phyloP scores from a whole-genome alignment of 371 early-diverging fungal genomes.

The Circinella umbellata region DNA sequence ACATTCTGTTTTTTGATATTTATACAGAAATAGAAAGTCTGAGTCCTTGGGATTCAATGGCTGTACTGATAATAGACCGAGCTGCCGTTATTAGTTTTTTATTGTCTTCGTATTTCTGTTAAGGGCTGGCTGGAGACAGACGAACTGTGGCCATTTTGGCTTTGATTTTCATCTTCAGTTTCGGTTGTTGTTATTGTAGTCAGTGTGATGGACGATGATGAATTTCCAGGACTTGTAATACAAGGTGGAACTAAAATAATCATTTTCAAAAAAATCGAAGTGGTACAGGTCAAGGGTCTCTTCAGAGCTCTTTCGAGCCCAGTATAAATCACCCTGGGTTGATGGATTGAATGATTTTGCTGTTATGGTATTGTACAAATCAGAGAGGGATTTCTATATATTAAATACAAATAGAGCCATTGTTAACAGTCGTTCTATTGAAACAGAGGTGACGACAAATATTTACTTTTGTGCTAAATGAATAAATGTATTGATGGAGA shows the following conservation, averaged over 20 bases:
- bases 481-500: slow-evolving; percentile 1
- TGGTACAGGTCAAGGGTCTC: not conserved
- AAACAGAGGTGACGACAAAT: not conserved
- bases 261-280: not conserved
- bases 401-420: not conserved
- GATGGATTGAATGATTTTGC: not conserved
- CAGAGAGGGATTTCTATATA: not conserved
- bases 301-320: slow-evolving; percentile 8
- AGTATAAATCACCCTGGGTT: slow-evolving; percentile 1
- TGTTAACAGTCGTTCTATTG: not conserved
- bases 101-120: not conserved
- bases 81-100: not conserved
- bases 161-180: not conserved
- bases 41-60: too few species aligned
- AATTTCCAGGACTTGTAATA: too few species aligned
- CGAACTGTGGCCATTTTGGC: not conserved
- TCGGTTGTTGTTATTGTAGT: slow-evolving; percentile 1
- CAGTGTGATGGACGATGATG: not conserved
- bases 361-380: not conserved
- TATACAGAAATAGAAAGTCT: too few species aligned
- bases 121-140: not conserved
- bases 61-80: too few species aligned
- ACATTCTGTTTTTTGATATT: too few species aligned
- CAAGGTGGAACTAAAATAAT: not conserved
- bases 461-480: slow-evolving; percentile 3